A percentile compares a stretch with the other conserved stretches of the same genome.
These are phyloP conservation scores for Kuraishia capsulata DNA, from an alignment of 805 yeast species.

Conservation along the genomic window DNA sequence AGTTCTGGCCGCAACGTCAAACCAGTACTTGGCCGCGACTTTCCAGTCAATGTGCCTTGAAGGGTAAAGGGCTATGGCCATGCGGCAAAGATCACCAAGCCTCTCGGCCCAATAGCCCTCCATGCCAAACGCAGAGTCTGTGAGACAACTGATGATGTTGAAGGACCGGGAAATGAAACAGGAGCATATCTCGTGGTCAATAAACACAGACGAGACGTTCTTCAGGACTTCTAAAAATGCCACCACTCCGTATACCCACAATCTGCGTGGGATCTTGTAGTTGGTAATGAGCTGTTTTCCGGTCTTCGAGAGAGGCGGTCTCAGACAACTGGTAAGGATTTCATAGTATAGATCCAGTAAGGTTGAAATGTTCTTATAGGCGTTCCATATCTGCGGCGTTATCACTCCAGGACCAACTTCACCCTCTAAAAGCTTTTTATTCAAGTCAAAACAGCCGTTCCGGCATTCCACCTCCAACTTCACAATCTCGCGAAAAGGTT, in stretches of 20 bases:
- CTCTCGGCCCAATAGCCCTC: constrained; percentile 80
- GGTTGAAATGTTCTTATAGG: constrained; percentile 58
- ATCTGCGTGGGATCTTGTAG: constrained; percentile 67
- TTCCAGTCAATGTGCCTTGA: constrained; percentile 83
- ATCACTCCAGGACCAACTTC: constrained; percentile 37
- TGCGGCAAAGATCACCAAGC: constrained; percentile 75
- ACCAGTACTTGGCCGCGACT: constrained; percentile 77
- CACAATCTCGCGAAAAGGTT: constrained; percentile 62
- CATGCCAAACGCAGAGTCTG: constrained; percentile 47
- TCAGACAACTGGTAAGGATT: constrained; percentile 59
- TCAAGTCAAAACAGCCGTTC: constrained; percentile 53
- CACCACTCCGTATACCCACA: constrained; percentile 84
- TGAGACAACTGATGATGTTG: constrained; percentile 43
- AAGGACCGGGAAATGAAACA: constrained; percentile 70
- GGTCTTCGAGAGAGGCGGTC: constrained; percentile 58
- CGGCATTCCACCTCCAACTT: constrained; percentile 61
- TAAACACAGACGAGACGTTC: constrained; percentile 62
- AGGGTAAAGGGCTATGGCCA: constrained; percentile 81
- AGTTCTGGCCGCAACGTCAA: constrained; percentile 59
- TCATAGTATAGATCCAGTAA: constrained; percentile 65
- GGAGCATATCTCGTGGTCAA: constrained; percentile 71
- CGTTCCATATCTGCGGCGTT: constrained; percentile 57
- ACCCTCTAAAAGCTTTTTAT: constrained; percentile 38
- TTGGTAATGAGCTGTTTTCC: constrained; percentile 72
- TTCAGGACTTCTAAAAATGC: constrained; percentile 71